Evolutionary conservation across 2,329 filamentous ascomycete genomes (phyloP), one percentile per base, ranked within the genome.

Genomic region (Phoma sp.): DNA sequence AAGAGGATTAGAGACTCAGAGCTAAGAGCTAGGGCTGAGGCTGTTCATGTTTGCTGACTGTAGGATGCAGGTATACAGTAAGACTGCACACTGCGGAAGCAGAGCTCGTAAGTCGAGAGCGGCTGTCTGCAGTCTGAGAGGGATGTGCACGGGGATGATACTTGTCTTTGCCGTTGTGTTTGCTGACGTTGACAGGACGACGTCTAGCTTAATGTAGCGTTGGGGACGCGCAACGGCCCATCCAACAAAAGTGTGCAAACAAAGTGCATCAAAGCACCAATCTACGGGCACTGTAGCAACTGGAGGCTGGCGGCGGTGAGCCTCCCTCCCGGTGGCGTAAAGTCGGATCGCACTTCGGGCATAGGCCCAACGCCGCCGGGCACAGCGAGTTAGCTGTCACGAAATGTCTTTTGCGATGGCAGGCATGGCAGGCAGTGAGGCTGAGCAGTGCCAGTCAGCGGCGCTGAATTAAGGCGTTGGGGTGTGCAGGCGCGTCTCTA

Each of bases 371-470:
- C 46, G 30, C 52, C 52, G 43, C 23, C 52, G 46, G 52, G 42
- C 52, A 47, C 35, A 38, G 52, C 52, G 52, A 55, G 22, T 11
- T 42, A 32, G 38, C 23, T 7, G 49, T 48, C 36, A 36, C 35
- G 33, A 4, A 30, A 35, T 54, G 36, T 46, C 36, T 50, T 23
- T 40, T 33, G 46, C 27, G 45, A 32, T 55, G 36, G 46, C 24
- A 55, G 58, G 27, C 27, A 32, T 55, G 36, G 46, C 24, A 55
- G 58, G 27, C 27, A 50, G 58, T 66, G 65, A 67, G 66, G 66
- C 66, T 69, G 66, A 66, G 60, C 59, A 61, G 35, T 42, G 40
- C 29, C 45, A 36, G 57, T 57, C 46, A 59, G 60, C 63, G 50
- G 47, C 53, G 59, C 53, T 60, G 54, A 8, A 57, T 48, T 47